Evolutionary conservation across 768 basidiomycete species (phyloP), one percentile per base, ranked within the genome.

Genomic region (Calocybe indica): DNA sequence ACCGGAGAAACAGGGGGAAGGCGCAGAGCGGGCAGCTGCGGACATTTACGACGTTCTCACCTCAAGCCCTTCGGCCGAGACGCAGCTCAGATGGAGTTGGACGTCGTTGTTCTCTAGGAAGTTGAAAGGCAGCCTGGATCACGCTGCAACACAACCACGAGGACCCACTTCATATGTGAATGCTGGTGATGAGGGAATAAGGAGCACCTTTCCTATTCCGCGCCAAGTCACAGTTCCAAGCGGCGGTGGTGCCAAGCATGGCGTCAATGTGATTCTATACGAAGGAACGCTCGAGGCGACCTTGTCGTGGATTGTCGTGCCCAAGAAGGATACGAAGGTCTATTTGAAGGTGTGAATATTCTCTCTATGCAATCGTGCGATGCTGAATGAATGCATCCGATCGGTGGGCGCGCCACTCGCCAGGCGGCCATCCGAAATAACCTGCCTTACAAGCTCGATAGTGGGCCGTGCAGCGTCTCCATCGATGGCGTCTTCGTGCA

Each of bases 401-500:
- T 22, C 22, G 22, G 22, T 22, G 22, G 22, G 22, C 22, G 22
- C 4, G 22, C 22, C 22, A 22, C 22, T 22, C 22, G 22, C 22
- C 22, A 22, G 22, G 22, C 22, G 22, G 22, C 62, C 11, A 55
- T 58, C 34, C 57, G 63, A 28, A 55, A 53, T 32, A 65, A 65
- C 29, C 51, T 51, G 0, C 62, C 62, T 2, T 65, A 56, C 37
- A 56, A 59, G 3, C 42, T 63, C 12, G 46, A 62, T 11, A 37
- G 38, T 13, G 62, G 62, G 1, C 52, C 40, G 0, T 58, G 58
- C 3, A 61, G 56, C 37, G 51, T 65, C 9, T 65, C 62, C 31
- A 54, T 65, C 22, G 59, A 65, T 43, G 62, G 63, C 5, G 60
- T 59, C 46, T 65, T 65, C 47, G 58, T 65, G 11, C 55, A 61